Evolutionary conservation across 805 yeast species (phyloP).

Genomic region (Ogataea trehaloabstinens): DNA sequence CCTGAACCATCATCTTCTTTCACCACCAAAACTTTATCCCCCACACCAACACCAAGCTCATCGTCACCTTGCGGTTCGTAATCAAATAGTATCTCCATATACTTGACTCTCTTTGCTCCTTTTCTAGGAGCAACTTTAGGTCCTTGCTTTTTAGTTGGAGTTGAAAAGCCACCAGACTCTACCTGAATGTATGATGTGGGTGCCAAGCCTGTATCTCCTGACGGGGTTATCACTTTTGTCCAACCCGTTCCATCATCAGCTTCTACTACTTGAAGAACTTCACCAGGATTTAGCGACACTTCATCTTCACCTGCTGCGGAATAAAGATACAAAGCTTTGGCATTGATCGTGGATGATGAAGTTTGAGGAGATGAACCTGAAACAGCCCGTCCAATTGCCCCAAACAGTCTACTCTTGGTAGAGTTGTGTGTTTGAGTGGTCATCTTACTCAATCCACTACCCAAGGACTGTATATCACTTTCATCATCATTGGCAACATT

Average conservation of each 20-base stretch:
- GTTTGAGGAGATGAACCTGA: slow-evolving; percentile 10
- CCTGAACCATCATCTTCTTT: slow-evolving; percentile 79
- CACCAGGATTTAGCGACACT: slow-evolving; percentile 58
- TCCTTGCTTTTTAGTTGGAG: slow-evolving; percentile 46
- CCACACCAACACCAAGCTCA: slow-evolving; percentile 69
- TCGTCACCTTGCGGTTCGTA: slow-evolving; percentile 77
- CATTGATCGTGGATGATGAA: slow-evolving; percentile 11
- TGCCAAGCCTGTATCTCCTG: slow-evolving; percentile 65
- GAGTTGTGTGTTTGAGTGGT: slow-evolving; percentile 21
- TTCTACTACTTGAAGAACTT: slow-evolving; percentile 53
- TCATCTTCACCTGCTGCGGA: slow-evolving; percentile 76
- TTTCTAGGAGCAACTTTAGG: slow-evolving; percentile 74
- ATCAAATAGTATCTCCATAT: slow-evolving; percentile 69
- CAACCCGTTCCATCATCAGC: slow-evolving; percentile 92
- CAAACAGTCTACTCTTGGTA: slow-evolving; percentile 27
- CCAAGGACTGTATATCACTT: slow-evolving; percentile 25
- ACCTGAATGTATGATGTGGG: slow-evolving; percentile 78
- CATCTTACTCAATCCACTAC: slow-evolving; percentile 28
- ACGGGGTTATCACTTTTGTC: slow-evolving; percentile 60
- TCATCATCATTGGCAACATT: slow-evolving; percentile 18
- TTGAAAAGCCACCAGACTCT: slow-evolving; percentile 11
- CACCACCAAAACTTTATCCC: slow-evolving; percentile 69
- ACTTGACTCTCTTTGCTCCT: slow-evolving; percentile 63
- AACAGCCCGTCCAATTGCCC: slow-evolving; percentile 20
- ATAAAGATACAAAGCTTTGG: slow-evolving; percentile 62